These are phyloP conservation scores for Coniochaeta sp. DNA, from an alignment of 2,329 filamentous ascomycete species.

Conservation along the genomic window DNA sequence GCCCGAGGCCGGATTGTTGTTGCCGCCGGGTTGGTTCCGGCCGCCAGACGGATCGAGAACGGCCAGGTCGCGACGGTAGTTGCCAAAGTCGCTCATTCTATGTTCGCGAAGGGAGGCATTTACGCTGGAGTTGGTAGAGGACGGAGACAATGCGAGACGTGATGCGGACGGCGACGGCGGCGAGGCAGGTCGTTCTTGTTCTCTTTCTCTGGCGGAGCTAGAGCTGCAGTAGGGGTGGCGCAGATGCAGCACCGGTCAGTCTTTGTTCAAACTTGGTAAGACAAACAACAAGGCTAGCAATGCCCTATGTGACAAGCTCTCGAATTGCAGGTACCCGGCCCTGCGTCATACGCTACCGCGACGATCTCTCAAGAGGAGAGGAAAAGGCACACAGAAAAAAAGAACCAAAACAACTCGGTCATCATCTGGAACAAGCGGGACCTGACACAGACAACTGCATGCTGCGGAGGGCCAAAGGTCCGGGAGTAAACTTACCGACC, in stretches of 20 bases:
- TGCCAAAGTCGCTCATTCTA: constrained; percentile 53
- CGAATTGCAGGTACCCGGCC: not conserved
- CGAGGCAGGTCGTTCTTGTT: constrained; percentile 38
- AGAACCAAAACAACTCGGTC: not conserved
- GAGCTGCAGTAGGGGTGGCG: constrained; percentile 3
- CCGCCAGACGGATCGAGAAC: constrained; percentile 56
- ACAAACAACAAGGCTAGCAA: not conserved
- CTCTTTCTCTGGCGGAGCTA: constrained; percentile 22
- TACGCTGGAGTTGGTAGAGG: constrained; percentile 28
- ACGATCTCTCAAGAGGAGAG: not conserved
- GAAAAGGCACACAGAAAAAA: not conserved
- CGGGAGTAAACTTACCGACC: not conserved
- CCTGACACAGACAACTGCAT: not conserved
- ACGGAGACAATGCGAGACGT: constrained; percentile 33
- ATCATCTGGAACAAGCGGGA: not conserved
- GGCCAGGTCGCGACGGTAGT: constrained; percentile 65
- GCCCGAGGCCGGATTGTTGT: constrained; percentile 29
- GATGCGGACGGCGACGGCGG: constrained; percentile 37
- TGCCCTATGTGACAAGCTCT: not conserved
- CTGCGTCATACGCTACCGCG: not conserved
- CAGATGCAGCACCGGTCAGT: not conserved
- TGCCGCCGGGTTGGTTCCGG: constrained; percentile 46
- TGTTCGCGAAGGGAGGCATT: constrained; percentile 46
- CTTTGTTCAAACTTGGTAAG: not conserved
- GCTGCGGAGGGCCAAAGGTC: not conserved